Conservation (phyloP, 2,329 filamentous ascomycete species). For the Aspergillus luchuensis region DNA sequence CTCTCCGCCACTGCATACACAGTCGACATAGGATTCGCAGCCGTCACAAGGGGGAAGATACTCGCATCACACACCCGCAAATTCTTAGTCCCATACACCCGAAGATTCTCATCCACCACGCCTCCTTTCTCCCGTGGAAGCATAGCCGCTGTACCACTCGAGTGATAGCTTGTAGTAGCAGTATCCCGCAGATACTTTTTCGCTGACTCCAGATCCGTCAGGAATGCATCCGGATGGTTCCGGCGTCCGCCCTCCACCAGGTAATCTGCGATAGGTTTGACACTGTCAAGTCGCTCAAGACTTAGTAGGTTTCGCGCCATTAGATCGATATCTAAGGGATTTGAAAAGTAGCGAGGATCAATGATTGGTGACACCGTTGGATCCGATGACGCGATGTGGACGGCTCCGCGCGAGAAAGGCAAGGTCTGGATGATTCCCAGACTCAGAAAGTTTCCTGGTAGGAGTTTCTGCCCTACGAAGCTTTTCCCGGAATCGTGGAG, state of each 20-base stretch:
- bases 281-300: conserved; percentile 13
- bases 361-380: too few relatives aligned
- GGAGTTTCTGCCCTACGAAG: too few relatives aligned
- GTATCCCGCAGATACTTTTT: conserved; percentile 15
- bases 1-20: conserved; percentile 43
- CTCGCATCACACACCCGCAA: conserved; percentile 42
- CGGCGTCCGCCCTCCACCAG: neutral
- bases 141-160: conserved; percentile 32
- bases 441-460: too few relatives aligned
- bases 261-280: too few relatives aligned
- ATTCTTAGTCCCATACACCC: conserved; percentile 36
- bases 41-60: conserved; percentile 39
- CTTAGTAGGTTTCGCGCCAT: too few relatives aligned
- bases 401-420: too few relatives aligned
- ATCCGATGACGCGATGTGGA: too few relatives aligned
- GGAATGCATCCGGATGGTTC: neutral
- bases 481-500: too few relatives aligned
- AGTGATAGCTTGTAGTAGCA: conserved; percentile 13
- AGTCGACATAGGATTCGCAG: conserved; percentile 41
- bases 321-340: too few relatives aligned
- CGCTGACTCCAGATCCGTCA: conserved; percentile 14
- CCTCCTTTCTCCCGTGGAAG: conserved; percentile 31
- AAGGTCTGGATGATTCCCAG: too few relatives aligned
- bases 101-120: conserved; percentile 34
- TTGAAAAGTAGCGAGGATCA: too few relatives aligned